Base-by-base conservation (phyloP, 176 grass and related monocot genomes). In the Oryza officinalis region DNA sequence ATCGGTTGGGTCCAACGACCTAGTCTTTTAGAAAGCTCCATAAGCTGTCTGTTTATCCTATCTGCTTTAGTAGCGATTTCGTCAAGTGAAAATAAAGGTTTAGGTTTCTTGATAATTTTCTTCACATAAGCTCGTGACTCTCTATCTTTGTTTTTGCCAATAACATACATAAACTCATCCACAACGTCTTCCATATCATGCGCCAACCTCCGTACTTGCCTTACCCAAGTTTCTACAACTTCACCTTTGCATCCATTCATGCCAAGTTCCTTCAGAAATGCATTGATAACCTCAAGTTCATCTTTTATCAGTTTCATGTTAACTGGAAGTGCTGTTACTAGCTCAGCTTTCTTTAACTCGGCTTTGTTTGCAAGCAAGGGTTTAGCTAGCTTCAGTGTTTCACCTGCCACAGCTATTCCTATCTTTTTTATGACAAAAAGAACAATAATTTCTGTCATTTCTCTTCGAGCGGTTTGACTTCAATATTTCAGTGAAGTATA, bases 131-230 rank as follows among this genome's bases (percentile, higher is more conserved):
- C 8, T 41, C 61, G 72, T 28, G 63, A 67, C 3, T 3, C 45
- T 71, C 68, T 44, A 22, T 65, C 11, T 4, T 72, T 25, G 18
- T 65, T 20, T 60, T 64, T 14, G 3, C 22, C 22, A 28, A 86
- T 33, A 20, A 83, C 6, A 67, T 60, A 87, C 0, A 76, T 63
- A 76, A 67, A 91, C 5, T 84, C 22, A 70, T 91, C 89, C 6
- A 76, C 63, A 8, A 64, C 47, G 27, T 87, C 84, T 76, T 91
- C 84, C 81, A 87, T 83, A 38, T 40, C 63, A 75, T 87, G 70
- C 1, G 80, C 74, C 27, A 87, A 63, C 30, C 71, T 80, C 35
- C 89, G 32, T n/a, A 76, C 79, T 74, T 80, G 59, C 8, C 18
- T 1, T 79, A 80, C 67, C 84, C 84, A 91, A 27, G 69, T 71